Percentiles rank a stretch among this genome's conserved stretches.
Conservation (phyloP, 192 early-diverging fungal genomes). For the Podochytrium sp. region DNA sequence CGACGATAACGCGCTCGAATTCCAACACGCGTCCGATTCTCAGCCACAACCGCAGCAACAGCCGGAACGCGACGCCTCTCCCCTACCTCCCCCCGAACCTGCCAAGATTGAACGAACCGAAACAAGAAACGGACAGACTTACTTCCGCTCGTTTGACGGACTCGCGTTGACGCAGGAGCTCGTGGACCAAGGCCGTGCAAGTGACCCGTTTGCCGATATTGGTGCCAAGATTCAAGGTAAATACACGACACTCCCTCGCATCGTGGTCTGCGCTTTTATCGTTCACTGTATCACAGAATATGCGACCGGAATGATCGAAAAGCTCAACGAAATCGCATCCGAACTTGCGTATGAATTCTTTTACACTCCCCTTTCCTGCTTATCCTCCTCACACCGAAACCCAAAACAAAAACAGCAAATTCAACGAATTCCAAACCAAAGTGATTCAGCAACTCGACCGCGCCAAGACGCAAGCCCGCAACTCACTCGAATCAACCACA, state of each 20-base stretch:
- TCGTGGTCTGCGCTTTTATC: not conserved
- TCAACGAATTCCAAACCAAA: not conserved
- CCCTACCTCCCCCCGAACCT: not conserved
- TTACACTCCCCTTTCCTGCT: not conserved
- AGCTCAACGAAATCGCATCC: not conserved
- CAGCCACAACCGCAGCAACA: not conserved
- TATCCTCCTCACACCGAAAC: not conserved
- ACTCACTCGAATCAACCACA: not conserved
- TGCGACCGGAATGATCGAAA: not conserved
- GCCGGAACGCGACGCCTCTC: not conserved
- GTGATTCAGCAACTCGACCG: not conserved
- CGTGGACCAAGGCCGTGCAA: not conserved
- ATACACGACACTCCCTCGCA: not conserved
- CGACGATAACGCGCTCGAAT: too few relatives aligned
- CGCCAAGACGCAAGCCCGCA: not conserved
- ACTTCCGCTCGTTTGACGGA: not conserved
- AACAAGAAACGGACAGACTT: not conserved
- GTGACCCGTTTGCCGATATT: not conserved
- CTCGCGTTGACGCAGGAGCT: not conserved
- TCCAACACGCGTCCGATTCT: not conserved
- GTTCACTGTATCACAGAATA: not conserved
- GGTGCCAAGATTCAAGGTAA: not conserved
- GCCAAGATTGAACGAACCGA: not conserved
- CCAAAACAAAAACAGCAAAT: not conserved
- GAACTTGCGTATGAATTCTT: conserved; percentile 2